phyloP scores from a whole-genome alignment of 768 basidiomycete species.

The Suillus lakei region DNA sequence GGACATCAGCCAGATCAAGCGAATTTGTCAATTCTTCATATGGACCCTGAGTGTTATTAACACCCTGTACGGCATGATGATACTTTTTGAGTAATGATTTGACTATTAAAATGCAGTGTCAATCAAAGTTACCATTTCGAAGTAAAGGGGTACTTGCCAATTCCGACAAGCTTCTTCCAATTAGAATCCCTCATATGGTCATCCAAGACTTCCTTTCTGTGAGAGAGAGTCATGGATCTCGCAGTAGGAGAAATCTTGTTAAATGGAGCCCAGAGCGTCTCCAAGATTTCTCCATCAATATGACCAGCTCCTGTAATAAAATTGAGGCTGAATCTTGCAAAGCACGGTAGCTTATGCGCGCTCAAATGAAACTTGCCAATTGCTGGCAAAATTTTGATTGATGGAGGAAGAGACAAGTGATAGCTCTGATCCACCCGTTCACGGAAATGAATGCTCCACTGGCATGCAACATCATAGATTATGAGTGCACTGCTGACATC shows the following conservation, averaged over 20 bases:
- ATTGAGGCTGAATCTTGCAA: slow-evolving; percentile 25
- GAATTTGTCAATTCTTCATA: slow-evolving; percentile 4
- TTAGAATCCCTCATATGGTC: slow-evolving; percentile 39
- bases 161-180: slow-evolving; percentile 35
- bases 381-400: slow-evolving; percentile 15
- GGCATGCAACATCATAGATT: slow-evolving; percentile 36
- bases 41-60: slow-evolving; percentile 6
- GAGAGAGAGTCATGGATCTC: slow-evolving; percentile 24
- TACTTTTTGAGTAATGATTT: slow-evolving; percentile 4
- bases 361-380: slow-evolving; percentile 38
- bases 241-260: slow-evolving; percentile 30
- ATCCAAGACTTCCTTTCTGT: slow-evolving; percentile 34
- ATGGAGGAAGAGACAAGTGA: slow-evolving; percentile 1
- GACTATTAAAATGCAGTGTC: not conserved
- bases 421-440: slow-evolving; percentile 2
- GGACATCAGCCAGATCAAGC: not conserved
- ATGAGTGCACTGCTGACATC: slow-evolving; percentile 10
- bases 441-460: slow-evolving; percentile 23
- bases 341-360: slow-evolving; percentile 31
- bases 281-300: slow-evolving; percentile 39
- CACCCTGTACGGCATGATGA: not conserved
- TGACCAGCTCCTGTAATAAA: slow-evolving; percentile 35
- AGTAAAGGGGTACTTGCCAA: slow-evolving; percentile 16
- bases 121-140: not conserved
- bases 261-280: slow-evolving; percentile 36